A percentile compares a stretch with the other conserved stretches of the same genome.
Conservation (phyloP, 2,329 filamentous ascomycete species). For the Pseudocercospora eumusae region DNA sequence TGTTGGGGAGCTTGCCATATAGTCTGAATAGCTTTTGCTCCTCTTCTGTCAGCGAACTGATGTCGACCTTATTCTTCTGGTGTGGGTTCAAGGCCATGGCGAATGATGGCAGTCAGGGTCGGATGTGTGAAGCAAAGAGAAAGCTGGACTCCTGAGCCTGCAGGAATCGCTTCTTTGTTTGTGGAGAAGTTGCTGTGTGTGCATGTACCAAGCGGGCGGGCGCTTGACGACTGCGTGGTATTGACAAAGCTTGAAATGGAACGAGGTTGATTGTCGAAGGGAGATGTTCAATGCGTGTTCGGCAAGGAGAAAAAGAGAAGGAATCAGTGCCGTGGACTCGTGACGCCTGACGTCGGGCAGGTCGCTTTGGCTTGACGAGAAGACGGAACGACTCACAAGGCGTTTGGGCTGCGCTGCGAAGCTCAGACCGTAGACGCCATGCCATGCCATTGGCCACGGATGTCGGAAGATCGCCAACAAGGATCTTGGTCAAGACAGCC, state of each 20-base stretch:
- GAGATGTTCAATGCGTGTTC: constrained; percentile 1
- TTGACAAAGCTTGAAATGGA: constrained; percentile 4
- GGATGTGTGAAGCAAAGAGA: neutral
- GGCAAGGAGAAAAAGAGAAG: neutral
- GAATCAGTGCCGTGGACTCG: neutral
- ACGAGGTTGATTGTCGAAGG: neutral
- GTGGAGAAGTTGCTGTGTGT: neutral
- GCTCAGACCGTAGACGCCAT: too few relatives aligned
- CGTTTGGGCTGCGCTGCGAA: constrained; percentile 1
- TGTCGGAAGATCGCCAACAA: neutral
- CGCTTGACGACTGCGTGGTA: neutral
- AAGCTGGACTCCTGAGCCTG: constrained; percentile 6
- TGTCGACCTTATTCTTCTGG: constrained; percentile 97
- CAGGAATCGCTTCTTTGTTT: constrained; percentile 12
- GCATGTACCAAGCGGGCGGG: neutral
- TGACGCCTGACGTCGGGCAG: neutral
- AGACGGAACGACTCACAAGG: neutral
- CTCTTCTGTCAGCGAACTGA: constrained; percentile 86
- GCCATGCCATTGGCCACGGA: neutral
- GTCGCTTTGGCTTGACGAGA: neutral
- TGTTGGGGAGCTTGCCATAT: constrained; percentile 96
- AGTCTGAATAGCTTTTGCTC: constrained; percentile 96
- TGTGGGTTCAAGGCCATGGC: constrained; percentile 73
- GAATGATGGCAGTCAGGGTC: neutral
- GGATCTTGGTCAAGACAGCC: neutral